Conservation (phyloP, 1,284 basidiomycete genomes). For the Austroboletus novae-zelandiae region DNA sequence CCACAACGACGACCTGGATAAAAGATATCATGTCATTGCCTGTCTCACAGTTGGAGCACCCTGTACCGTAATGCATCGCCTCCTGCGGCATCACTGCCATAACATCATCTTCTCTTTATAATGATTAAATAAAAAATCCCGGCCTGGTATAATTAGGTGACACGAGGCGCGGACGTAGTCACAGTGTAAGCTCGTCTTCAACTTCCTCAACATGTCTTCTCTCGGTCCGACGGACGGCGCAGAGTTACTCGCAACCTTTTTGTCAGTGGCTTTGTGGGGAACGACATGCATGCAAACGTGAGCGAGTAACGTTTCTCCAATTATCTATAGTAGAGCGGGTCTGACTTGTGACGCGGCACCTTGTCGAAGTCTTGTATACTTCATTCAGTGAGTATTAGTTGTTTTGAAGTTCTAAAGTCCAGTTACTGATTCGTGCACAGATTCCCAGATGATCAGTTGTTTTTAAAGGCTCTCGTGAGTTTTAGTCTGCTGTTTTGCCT, state of each 20-base stretch:
- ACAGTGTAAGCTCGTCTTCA: background rate
- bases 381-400: slow-evolving; percentile 1
- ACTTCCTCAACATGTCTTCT: slow-evolving; percentile 3
- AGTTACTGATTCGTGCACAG: background rate
- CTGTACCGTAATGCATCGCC: no score
- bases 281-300: slow-evolving; percentile 13
- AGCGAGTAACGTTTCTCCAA: background rate
- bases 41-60: no score
- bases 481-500: background rate
- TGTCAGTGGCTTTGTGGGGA: slow-evolving; percentile 12
- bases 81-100: no score
- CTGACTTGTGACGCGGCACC: background rate
- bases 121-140: no score
- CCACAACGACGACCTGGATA: no score
- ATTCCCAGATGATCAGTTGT: background rate
- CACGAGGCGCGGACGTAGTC: no score
- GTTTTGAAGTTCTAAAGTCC: background rate
- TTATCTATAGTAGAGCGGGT: background rate
- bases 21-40: no score
- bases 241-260: slow-evolving; percentile 7
- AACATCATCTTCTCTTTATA: no score
- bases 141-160: no score
- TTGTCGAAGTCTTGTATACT: background rate
- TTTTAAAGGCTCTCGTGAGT: background rate
- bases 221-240: slow-evolving; percentile 6